Base-by-base conservation (phyloP, 2,329 filamentous ascomycete species). In the Epichloe elymi region DNA sequence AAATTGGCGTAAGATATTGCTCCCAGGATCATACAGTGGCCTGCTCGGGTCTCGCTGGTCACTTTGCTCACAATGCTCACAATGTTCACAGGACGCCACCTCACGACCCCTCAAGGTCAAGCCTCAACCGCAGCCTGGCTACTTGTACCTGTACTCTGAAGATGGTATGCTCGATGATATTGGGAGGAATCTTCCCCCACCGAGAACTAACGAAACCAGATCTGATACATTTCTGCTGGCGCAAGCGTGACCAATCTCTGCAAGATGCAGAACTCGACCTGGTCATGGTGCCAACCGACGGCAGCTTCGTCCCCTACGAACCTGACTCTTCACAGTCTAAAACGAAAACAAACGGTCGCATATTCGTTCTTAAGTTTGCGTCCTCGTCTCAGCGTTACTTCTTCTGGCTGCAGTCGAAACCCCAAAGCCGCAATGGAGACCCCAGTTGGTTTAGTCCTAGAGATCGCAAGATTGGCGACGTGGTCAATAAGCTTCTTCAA, bases 141-240 rank as follows among this genome's bases (percentile, higher is more conserved):
- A 94, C 69, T 80, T 97, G 64, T 97, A 94, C 67, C 82, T 97
- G 50, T 95, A 93, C 70, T 78, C 78, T 48, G 90, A 95, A 75
- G 91, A 96, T 83, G 91, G 84, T 85, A 63, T 52, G 64, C 51
- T 44, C 19, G 15, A 30, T 15, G 10, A 20, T 14, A 12, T 11
- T 14, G 15, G 19, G 7, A 6, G 4, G 10, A 36, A 30, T n/a
- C 15, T 17, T 40, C 26, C 3, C 3, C 20, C 5, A 19, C 6
- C 12, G 7, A 2, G 7, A 11, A 35, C 41, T 53, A 30, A 54
- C 38, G 5, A 8, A n/a, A 33, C n/a, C 57, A 89, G 86, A 96
- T 49, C 79, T 98, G 54, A 77, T 95, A 54, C 90, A 96, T 73
- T 95, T 98, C 72, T 96, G 90, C 79, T 98, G 94, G 94, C 85